phyloP scores from a whole-genome alignment of 31 red algal species.

The Asparagopsis taxiformis region DNA sequence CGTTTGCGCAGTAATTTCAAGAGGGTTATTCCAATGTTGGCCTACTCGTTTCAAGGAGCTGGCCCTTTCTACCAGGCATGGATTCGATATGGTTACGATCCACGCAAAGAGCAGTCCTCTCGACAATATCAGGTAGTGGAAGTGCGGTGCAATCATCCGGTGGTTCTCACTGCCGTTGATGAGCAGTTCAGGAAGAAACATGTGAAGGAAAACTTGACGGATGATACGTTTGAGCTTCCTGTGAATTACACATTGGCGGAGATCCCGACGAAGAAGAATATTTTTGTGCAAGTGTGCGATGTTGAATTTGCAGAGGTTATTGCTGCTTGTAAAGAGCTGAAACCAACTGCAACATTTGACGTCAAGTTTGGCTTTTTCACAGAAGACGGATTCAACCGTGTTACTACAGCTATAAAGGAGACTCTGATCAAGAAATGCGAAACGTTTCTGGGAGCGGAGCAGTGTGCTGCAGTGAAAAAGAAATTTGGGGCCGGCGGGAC shows the following conservation, averaged over 20 bases:
- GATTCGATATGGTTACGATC: conserved; percentile 68
- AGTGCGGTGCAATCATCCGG: conserved; percentile 27
- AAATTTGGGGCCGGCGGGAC: conserved; percentile 12
- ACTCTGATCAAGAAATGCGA: conserved; percentile 14
- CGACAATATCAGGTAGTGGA: conserved; percentile 52
- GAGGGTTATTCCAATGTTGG: conserved; percentile 26
- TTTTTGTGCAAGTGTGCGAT: conserved; percentile 63
- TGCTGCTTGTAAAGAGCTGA: conserved; percentile 1
- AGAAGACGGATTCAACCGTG: neutral
- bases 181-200: neutral
- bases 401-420: conserved; percentile 9
- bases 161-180: conserved; percentile 15
- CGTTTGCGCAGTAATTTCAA: conserved; percentile 38
- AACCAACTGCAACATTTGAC: conserved; percentile 9
- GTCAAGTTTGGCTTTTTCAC: conserved; percentile 56
- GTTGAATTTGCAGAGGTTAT: conserved; percentile 18
- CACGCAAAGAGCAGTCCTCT: conserved; percentile 26
- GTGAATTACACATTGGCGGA: conserved; percentile 19
- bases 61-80: conserved; percentile 68
- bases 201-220: neutral
- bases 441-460: conserved; percentile 16
- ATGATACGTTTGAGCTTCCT: conserved; percentile 24
- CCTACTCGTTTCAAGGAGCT: conserved; percentile 53
- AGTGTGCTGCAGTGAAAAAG: too few relatives aligned
- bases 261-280: conserved; percentile 35